phyloP scores from a whole-genome alignment of 768 basidiomycete species.

The Mycena vulgaris region DNA sequence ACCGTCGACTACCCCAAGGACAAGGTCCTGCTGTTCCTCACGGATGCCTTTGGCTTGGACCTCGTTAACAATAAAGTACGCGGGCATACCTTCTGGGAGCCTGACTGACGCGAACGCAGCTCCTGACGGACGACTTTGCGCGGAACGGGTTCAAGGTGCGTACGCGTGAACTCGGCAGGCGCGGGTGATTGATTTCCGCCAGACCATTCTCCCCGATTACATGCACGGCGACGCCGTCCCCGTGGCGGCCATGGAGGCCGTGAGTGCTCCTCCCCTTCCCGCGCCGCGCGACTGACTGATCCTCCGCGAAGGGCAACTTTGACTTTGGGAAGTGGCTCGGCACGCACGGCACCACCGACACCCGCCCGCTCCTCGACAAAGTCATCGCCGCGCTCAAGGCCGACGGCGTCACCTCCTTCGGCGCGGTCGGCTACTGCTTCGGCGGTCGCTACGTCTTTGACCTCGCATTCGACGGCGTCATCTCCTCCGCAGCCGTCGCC shows the following conservation, averaged over 20 bases:
- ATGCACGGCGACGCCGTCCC: conserved; percentile 54
- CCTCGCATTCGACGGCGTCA: conserved; percentile 43
- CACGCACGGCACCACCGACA: conserved; percentile 40
- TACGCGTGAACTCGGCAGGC: not conserved
- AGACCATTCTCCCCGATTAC: conserved; percentile 51
- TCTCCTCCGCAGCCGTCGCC: conserved; percentile 41
- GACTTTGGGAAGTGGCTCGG: conserved; percentile 51
- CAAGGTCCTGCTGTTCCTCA: conserved; percentile 69
- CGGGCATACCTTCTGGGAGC: not conserved
- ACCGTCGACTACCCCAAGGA: conserved; percentile 64
- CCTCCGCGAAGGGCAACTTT: conserved; percentile 31
- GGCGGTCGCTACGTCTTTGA: conserved; percentile 47
- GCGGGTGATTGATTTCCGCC: conserved; percentile 23
- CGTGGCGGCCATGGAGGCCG: not conserved
- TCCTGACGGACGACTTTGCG: conserved; percentile 23
- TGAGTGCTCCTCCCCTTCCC: too few species aligned
- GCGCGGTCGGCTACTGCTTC: conserved; percentile 51
- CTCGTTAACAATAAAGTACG: conserved; percentile 40
- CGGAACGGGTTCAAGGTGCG: conserved; percentile 29
- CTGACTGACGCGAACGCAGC: not conserved
- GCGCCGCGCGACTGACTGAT: not conserved
- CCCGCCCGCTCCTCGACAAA: conserved; percentile 47
- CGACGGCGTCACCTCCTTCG: conserved; percentile 51
- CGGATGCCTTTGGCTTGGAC: conserved; percentile 68
- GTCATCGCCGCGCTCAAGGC: conserved; percentile 48